These are phyloP conservation scores for Aspergillus pseudotamarii DNA, from an alignment of 2,329 filamentous ascomycete species.

Conservation along the genomic window DNA sequence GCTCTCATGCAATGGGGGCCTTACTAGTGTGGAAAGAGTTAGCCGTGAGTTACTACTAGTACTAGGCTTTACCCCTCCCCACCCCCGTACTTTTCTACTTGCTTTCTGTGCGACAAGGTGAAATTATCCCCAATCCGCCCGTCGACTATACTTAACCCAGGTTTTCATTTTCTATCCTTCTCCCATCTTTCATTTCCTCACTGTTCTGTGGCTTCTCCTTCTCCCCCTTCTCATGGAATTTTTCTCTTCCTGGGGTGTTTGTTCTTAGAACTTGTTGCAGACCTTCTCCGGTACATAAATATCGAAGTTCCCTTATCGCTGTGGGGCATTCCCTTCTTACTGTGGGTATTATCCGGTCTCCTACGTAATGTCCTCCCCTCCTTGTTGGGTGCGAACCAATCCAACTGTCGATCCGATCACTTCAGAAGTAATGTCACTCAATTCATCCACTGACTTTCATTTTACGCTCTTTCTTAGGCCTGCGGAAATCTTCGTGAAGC, in stretches of 20 bases:
- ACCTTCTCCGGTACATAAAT: not conserved
- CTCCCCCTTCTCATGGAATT: slow-evolving; percentile 2
- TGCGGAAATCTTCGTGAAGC: not conserved
- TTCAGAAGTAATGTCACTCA: not conserved
- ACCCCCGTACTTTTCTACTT: slow-evolving; percentile 19
- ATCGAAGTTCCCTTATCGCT: slow-evolving; percentile 13
- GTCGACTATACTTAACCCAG: slow-evolving; percentile 10
- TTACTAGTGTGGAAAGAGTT: slow-evolving; percentile 6
- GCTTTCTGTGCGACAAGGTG: slow-evolving; percentile 7
- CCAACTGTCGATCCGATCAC: not conserved
- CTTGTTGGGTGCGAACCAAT: slow-evolving; percentile 1
- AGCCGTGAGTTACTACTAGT: slow-evolving; percentile 2
- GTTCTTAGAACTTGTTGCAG: not conserved
- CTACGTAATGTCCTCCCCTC: slow-evolving; percentile 10
- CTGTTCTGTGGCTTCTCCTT: slow-evolving; percentile 3
- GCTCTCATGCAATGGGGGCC: not conserved
- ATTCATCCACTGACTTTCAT: not conserved
- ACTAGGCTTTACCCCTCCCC: slow-evolving; percentile 24
- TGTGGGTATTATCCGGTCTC: slow-evolving; percentile 14
- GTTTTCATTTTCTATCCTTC: slow-evolving; percentile 9
- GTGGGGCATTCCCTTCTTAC: slow-evolving; percentile 11
- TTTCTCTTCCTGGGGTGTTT: slow-evolving; percentile 11
- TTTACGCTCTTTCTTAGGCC: not conserved
- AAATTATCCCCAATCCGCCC: slow-evolving; percentile 3
- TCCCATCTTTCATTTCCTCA: slow-evolving; percentile 6